Conservation (phyloP, 345 rosid species). For the Nasturtium officinale region DNA sequence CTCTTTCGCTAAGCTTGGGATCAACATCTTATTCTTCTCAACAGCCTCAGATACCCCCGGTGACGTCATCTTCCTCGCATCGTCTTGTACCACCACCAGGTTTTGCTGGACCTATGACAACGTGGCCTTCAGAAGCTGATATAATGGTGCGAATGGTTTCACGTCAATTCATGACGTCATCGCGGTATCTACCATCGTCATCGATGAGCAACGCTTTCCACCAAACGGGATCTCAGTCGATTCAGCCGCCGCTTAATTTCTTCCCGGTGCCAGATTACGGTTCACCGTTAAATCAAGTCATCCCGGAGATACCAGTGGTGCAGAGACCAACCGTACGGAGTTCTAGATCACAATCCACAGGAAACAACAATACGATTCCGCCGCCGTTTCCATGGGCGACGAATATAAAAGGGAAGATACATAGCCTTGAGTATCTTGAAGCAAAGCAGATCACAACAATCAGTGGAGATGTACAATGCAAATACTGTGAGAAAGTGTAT, state of each 20-base stretch:
- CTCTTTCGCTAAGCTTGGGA: slow-evolving; percentile 28
- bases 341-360: slow-evolving; percentile 1
- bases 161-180: not conserved
- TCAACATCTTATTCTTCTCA: not conserved
- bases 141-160: not conserved
- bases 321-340: not conserved
- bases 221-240: not conserved
- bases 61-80: not conserved
- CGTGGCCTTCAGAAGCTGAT: not conserved
- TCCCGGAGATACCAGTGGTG: slow-evolving; percentile 5
- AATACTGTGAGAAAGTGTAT: slow-evolving; percentile 56
- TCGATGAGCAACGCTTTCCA: not conserved
- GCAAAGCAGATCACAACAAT: slow-evolving; percentile 45
- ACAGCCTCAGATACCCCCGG: slow-evolving; percentile 17
- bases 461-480: slow-evolving; percentile 67
- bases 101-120: not conserved
- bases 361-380: slow-evolving; percentile 40
- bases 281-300: not conserved
- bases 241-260: not conserved
- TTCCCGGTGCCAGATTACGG: not conserved
- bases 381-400: slow-evolving; percentile 81
- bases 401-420: slow-evolving; percentile 51
- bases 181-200: not conserved
- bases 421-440: slow-evolving; percentile 45
- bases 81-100: slow-evolving; percentile 11